Base-by-base conservation (phyloP, 495 filamentous ascomycete species). In the Poronia punctata region DNA sequence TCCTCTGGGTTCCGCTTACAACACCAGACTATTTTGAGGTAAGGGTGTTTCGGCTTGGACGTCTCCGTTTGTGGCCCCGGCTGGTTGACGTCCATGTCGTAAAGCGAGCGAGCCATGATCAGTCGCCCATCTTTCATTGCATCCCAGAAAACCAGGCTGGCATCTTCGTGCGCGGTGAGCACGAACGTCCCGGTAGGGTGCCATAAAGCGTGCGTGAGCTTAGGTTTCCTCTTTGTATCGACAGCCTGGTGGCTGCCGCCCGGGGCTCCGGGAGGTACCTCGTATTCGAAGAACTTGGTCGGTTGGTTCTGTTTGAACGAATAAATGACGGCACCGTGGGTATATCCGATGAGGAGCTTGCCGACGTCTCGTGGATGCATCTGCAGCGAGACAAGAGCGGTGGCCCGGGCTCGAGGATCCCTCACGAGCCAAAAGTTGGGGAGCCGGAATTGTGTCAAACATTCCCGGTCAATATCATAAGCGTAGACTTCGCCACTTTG, bases 151-250 rank as follows among this genome's bases (percentile, higher is more conserved):
- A 90, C 92, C 22, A 98, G 55, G 44, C 82, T 90, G 3, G 81
- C 81, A 56, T 97, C 90, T 46, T 96, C 89, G 52, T 97, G 83
- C 8, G 83, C 82, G 0, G 86, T 94, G 38, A 89, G 57, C 26
- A 96, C 62, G 51, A 97, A 98, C 0, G 84, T 92, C 0, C 92
- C 92, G 18, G 88, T 93, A 1, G 92, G 92, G 64, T 98, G 92
- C 92, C 92, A 98, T 24, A 87, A 52, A 0, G 84, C 89, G 40
- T 88, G 81, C 1, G 75, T 83, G 43, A 98, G 59, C 35, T 68
- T 72, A 7, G 90, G 90, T 42, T 64, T 80, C 39, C 86, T 73
- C 49, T 81, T 72, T 18, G 71, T 65, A 23, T 62, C 55, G 16
- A 57, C 46, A 12, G 46, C 56, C 14, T 53, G 36, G 20, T 53